phyloP scores from a whole-genome alignment of 148 eudicot species.

The Camellia lanceoleosa region DNA sequence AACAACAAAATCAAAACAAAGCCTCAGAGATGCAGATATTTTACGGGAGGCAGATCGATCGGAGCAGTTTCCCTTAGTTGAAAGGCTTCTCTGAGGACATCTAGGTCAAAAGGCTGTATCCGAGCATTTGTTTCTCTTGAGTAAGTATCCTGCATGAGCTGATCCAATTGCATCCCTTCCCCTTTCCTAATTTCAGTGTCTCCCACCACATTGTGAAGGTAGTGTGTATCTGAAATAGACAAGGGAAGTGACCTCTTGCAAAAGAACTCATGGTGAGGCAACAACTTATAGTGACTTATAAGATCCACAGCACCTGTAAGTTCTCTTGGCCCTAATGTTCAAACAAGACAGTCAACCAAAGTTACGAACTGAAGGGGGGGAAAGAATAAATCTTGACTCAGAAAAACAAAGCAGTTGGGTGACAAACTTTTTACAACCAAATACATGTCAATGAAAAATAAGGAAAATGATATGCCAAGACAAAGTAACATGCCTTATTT shows the following conservation, averaged over 20 bases:
- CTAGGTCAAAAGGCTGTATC: constrained; percentile 77
- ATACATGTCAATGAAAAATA: neutral
- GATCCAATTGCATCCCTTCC: constrained; percentile 94
- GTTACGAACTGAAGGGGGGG: neutral
- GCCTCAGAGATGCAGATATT: constrained; percentile 9
- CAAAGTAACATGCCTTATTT: neutral
- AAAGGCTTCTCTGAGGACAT: constrained; percentile 73
- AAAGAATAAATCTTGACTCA: neutral
- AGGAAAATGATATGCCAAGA: neutral
- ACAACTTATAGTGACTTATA: constrained; percentile 75
- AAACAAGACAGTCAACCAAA: constrained; percentile 13
- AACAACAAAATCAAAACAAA: neutral
- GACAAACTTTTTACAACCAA: constrained; percentile 2
- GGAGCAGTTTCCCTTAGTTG: constrained; percentile 71
- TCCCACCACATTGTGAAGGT: constrained; percentile 94
- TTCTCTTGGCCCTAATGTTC: constrained; percentile 78
- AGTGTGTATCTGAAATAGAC: constrained; percentile 83
- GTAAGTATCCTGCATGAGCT: constrained; percentile 57
- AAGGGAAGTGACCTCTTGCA: constrained; percentile 94
- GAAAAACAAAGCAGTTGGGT: constrained; percentile 1
- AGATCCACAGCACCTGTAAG: constrained; percentile 96
- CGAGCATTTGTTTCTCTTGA: constrained; percentile 56
- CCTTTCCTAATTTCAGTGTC: constrained; percentile 94
- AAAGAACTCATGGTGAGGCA: constrained; percentile 90
- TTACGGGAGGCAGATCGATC: constrained; percentile 77